Percentiles rank a stretch among this genome's conserved stretches.
Evolutionary conservation across 257 asterid species (phyloP).

Genomic region (Plantago major): DNA sequence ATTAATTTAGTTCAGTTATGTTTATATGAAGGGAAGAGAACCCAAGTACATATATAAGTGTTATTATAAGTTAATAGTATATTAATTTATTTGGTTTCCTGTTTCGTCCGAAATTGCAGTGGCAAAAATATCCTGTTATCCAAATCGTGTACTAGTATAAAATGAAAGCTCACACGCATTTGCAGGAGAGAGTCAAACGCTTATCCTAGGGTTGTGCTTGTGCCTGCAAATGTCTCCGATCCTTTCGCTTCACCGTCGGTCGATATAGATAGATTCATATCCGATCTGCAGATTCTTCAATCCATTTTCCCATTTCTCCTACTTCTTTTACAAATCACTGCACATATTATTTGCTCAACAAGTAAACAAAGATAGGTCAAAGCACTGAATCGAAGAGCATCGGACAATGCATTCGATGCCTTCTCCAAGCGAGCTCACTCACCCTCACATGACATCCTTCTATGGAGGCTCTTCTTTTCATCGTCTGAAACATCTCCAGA

Average conservation of each 20-base stretch:
- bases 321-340: neutral
- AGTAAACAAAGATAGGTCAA: neutral
- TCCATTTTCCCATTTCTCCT: no score
- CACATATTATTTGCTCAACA: neutral
- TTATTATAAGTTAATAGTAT: no score
- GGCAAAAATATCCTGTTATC: neutral
- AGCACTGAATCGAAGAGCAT: conserved; percentile 45
- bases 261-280: no score
- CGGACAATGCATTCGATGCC: conserved; percentile 74
- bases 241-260: neutral
- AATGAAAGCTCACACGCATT: no score
- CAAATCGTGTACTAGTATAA: no score
- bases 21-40: no score
- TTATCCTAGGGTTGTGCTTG: conserved; percentile 32
- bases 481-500: conserved; percentile 56
- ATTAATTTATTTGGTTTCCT: no score
- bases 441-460: conserved; percentile 41
- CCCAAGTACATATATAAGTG: no score
- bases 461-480: conserved; percentile 51
- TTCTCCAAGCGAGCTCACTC: conserved; percentile 33
- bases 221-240: conserved; percentile 24
- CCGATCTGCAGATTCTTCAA: no score
- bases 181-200: conserved; percentile 17
- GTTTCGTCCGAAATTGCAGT: neutral
- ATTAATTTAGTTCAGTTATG: no score